Conservation (phyloP, 73 alveolate genomes). For the Tetrahymena thermophila region DNA sequence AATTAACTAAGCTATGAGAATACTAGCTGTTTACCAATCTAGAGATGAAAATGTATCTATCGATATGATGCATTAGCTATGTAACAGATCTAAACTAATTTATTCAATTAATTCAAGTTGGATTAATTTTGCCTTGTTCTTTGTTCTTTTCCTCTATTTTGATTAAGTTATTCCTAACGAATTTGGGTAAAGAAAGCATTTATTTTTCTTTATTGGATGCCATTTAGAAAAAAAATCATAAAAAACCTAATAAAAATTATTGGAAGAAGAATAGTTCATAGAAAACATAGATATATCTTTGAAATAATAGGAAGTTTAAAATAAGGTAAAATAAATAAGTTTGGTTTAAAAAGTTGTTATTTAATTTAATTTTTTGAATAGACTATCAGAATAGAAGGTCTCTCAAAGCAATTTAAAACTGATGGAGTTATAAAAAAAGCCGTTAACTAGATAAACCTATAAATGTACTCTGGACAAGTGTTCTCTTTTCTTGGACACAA, state of each 20-base stretch:
- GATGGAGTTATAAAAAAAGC: conserved; percentile 48
- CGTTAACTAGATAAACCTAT: conserved; percentile 59
- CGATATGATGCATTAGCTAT: not conserved
- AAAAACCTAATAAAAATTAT: not conserved
- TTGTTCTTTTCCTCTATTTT: not conserved
- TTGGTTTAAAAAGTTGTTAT: not conserved
- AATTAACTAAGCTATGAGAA: not conserved
- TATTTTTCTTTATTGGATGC: conserved; percentile 15
- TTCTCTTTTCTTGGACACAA: conserved; percentile 93
- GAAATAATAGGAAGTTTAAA: not conserved
- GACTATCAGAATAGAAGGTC: not conserved
- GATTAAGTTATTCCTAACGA: conserved; percentile 22
- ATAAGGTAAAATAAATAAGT: not conserved
- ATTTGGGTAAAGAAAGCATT: conserved; percentile 22
- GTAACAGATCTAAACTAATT: not conserved
- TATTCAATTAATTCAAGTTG: not conserved
- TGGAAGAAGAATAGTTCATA: conserved; percentile 1
- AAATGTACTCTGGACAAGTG: conserved; percentile 79
- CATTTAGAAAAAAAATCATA: not conserved
- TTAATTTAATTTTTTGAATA: not conserved
- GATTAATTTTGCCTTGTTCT: not conserved
- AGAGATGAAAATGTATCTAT: not conserved
- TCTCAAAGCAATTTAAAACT: conserved; percentile 9
- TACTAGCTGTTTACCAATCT: not conserved
- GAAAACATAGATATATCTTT: conserved; percentile 32